Conservation (phyloP, 768 basidiomycete species). For the Tricholoma flavovirens region DNA sequence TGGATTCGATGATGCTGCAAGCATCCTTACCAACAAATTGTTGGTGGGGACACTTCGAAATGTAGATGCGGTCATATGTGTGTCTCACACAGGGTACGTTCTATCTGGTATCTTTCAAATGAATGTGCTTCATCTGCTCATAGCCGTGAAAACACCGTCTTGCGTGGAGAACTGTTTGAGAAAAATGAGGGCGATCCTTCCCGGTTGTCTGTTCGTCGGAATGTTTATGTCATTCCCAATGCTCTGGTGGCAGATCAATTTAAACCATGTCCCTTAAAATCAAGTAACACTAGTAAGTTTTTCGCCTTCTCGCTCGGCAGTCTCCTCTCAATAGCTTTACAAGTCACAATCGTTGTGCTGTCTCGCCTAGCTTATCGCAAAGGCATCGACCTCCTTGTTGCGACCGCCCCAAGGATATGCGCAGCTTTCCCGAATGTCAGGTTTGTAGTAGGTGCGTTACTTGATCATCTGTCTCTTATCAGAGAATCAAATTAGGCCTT, state of each 20-base stretch:
- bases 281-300: conserved; percentile 52
- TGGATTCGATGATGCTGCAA: conserved; percentile 95
- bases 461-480: not conserved
- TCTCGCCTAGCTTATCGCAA: conserved; percentile 93
- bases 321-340: not conserved
- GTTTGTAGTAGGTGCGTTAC: conserved; percentile 71
- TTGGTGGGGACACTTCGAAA: conserved; percentile 81
- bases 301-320: not conserved
- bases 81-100: conserved; percentile 89
- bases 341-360: conserved; percentile 89
- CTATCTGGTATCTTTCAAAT: not conserved
- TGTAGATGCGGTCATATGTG: conserved; percentile 92
- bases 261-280: conserved; percentile 48
- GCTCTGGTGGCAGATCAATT: conserved; percentile 86
- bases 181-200: conserved; percentile 37
- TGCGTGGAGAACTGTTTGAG: conserved; percentile 76
- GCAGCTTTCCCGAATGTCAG: conserved; percentile 77
- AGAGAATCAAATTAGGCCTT: not conserved
- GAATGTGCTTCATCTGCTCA: not conserved
- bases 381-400: conserved; percentile 92
- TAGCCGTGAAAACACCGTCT: conserved; percentile 96
- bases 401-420: conserved; percentile 88
- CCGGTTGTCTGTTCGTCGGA: conserved; percentile 41
- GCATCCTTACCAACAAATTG: conserved; percentile 95
- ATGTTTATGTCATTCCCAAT: conserved; percentile 92